A percentile compares a stretch with the other conserved stretches of the same genome.
Conservation (phyloP, 352 stramenopile genomes). For the Phytophthora foliorum region DNA sequence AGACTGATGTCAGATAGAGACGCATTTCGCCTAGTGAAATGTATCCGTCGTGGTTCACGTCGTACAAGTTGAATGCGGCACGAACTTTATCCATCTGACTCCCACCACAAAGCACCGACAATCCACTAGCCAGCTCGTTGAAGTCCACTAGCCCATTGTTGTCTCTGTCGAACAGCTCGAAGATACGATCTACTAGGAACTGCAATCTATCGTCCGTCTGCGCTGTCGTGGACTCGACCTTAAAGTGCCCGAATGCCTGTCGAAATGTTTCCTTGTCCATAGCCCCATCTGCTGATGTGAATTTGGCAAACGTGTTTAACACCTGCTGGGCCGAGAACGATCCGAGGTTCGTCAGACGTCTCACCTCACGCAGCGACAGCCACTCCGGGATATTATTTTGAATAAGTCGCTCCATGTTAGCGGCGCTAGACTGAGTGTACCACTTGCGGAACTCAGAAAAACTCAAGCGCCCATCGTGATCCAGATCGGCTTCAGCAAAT, state of each 20-base stretch:
- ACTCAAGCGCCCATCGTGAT: constrained; percentile 75
- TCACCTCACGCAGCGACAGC: constrained; percentile 81
- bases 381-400: constrained; percentile 84
- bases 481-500: constrained; percentile 78
- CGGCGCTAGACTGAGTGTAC: constrained; percentile 80
- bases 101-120: constrained; percentile 84
- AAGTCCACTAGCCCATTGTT: constrained; percentile 85
- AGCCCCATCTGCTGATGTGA: constrained; percentile 68
- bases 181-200: constrained; percentile 80
- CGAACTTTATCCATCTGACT: constrained; percentile 78
- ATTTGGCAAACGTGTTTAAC: constrained; percentile 81
- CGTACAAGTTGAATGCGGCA: constrained; percentile 89
- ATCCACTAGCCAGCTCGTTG: constrained; percentile 78
- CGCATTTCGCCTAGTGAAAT: constrained; percentile 90
- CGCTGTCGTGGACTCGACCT: constrained; percentile 26
- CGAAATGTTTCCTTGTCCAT: constrained; percentile 77
- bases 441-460: constrained; percentile 86
- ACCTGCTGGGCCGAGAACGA: constrained; percentile 80
- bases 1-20: constrained; percentile 86
- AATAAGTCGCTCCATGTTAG: constrained; percentile 83
- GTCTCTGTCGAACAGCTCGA: constrained; percentile 87
- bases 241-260: constrained; percentile 69
- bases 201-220: constrained; percentile 52
- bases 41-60: constrained; percentile 88
- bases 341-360: constrained; percentile 78